These are phyloP conservation scores for Cyberlindnera nakhonratchasimensis DNA, from an alignment of 805 yeast genomes.

Conservation along the genomic window DNA sequence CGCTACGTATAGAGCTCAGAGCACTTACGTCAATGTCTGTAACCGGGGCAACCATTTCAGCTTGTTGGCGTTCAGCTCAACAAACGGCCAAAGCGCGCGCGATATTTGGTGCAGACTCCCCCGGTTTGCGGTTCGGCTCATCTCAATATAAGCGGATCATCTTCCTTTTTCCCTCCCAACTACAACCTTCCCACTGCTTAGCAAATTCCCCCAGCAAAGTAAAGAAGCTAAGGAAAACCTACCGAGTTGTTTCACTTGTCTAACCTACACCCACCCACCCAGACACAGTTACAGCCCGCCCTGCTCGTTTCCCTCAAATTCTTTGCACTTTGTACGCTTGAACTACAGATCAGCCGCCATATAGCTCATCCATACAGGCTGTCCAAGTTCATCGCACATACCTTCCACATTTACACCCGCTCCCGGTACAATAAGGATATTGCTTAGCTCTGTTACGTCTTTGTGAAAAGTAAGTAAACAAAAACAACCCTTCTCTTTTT, in stretches of 20 bases:
- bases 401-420: not conserved
- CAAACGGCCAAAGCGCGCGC: conserved; percentile 2
- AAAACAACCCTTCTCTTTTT: too few species aligned
- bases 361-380: not conserved
- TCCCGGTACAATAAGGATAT: too few species aligned
- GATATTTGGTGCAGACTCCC: too few species aligned
- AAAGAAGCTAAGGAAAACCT: not conserved
- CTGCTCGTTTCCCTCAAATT: not conserved
- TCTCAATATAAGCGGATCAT: conserved; percentile 1
- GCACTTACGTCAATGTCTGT: conserved; percentile 5
- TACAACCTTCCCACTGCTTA: too few species aligned
- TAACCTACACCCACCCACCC: not conserved
- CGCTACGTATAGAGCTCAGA: not conserved
- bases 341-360: not conserved
- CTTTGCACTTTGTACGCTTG: not conserved
- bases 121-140: not conserved
- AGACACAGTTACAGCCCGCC: conserved; percentile 2
- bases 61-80: conserved; percentile 4
- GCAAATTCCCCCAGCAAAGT: too few species aligned
- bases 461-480: too few species aligned
- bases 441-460: too few species aligned
- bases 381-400: not conserved
- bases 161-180: not conserved
- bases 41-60: not conserved
- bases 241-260: conserved; percentile 1